A percentile compares a stretch with the other conserved stretches of the same genome.
Evolutionary conservation across 108 stramenopile species (phyloP).

Genomic region (Fistulifera pelliculosa): DNA sequence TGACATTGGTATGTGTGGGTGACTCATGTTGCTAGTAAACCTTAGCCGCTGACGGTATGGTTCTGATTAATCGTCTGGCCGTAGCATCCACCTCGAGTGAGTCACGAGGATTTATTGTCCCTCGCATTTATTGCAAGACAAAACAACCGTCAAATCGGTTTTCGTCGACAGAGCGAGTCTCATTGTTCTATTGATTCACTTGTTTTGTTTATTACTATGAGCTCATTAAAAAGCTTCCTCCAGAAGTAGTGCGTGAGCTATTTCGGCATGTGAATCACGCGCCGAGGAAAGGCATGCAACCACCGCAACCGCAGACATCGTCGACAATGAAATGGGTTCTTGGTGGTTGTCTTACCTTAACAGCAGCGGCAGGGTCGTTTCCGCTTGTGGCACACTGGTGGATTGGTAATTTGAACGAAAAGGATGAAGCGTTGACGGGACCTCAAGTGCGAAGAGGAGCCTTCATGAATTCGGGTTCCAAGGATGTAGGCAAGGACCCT

Average conservation of each 20-base stretch:
- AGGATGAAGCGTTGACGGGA: constrained; percentile 46
- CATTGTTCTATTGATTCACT: not conserved
- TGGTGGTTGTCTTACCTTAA: not conserved
- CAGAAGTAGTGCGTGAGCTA: constrained; percentile 57
- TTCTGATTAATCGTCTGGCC: no score
- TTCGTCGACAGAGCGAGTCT: not conserved
- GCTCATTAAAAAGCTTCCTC: constrained; percentile 50
- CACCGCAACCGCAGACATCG: constrained; percentile 6
- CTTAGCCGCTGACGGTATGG: no score
- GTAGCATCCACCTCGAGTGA: no score
- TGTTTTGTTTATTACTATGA: not conserved
- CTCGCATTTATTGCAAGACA: no score
- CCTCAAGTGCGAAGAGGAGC: constrained; percentile 66
- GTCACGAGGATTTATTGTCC: no score
- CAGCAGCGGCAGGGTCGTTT: constrained; percentile 15
- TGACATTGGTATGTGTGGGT: no score
- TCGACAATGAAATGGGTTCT: not conserved
- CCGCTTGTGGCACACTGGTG: constrained; percentile 33
- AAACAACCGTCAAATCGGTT: not conserved
- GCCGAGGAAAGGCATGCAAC: not conserved
- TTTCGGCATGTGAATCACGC: constrained; percentile 45
- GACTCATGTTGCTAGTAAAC: no score
- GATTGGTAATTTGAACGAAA: constrained; percentile 36
- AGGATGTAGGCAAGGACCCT: constrained; percentile 72
- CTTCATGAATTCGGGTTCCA: constrained; percentile 60